phyloP scores from a whole-genome alignment of 768 basidiomycete species.

The Xerocomus spinulosus region DNA sequence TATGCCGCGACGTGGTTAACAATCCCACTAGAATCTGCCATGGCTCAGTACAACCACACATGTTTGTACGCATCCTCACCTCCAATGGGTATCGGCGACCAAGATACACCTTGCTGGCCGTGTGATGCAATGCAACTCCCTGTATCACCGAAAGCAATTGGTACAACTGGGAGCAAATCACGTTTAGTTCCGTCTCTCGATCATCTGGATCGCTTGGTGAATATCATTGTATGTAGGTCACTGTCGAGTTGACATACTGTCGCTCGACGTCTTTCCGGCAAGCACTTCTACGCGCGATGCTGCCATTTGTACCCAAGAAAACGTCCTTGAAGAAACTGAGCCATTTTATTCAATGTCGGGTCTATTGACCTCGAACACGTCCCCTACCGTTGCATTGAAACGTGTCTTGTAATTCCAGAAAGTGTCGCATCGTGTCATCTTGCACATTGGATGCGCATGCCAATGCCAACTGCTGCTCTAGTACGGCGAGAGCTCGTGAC shows the following conservation, averaged over 20 bases:
- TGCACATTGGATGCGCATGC: constrained; percentile 43
- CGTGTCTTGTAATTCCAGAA: constrained; percentile 66
- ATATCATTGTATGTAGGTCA: neutral
- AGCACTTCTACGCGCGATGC: constrained; percentile 48
- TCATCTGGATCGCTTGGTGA: constrained; percentile 32
- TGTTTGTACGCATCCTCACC: constrained; percentile 36
- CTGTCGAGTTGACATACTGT: constrained; percentile 32
- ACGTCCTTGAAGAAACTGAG: constrained; percentile 64
- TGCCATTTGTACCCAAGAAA: constrained; percentile 56
- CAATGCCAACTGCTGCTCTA: constrained; percentile 53
- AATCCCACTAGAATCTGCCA: constrained; percentile 69
- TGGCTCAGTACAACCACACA: constrained; percentile 5
- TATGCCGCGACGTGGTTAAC: constrained; percentile 64
- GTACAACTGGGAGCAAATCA: constrained; percentile 48
- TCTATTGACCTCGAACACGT: neutral
- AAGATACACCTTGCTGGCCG: constrained; percentile 61
- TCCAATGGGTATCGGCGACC: constrained; percentile 66
- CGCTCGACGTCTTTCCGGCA: constrained; percentile 41
- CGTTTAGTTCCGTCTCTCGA: constrained; percentile 43
- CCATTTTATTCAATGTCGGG: constrained; percentile 4
- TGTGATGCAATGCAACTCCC: constrained; percentile 68
- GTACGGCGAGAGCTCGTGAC: constrained; percentile 47
- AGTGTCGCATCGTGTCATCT: constrained; percentile 45
- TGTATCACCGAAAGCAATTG: constrained; percentile 69
- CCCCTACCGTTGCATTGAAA: constrained; percentile 82